These are phyloP conservation scores for Pseudogymnoascus sp. DNA, from an alignment of 2,329 filamentous ascomycete species.

Conservation along the genomic window DNA sequence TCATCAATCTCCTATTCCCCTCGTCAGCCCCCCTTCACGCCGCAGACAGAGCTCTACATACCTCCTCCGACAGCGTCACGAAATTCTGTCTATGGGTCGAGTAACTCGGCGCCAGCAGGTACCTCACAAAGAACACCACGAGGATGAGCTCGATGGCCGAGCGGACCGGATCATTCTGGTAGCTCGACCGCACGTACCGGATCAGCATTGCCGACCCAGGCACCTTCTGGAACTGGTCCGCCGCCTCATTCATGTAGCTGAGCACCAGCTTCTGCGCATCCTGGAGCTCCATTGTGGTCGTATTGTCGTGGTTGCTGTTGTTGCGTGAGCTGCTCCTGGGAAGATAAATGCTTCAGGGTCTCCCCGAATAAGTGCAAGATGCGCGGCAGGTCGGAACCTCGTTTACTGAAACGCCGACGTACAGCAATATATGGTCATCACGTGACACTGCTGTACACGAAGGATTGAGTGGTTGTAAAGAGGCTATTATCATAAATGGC, in stretches of 20 bases:
- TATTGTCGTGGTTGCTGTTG: background rate
- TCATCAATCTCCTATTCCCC: slow-evolving; percentile 75
- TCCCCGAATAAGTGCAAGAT: background rate
- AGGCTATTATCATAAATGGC: background rate
- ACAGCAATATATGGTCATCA: background rate
- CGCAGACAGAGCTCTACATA: slow-evolving; percentile 23
- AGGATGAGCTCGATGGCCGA: slow-evolving; percentile 89
- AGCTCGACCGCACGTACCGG: slow-evolving; percentile 92
- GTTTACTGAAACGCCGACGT: slow-evolving; percentile 1
- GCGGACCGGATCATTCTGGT: slow-evolving; percentile 92
- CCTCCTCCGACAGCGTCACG: slow-evolving; percentile 79
- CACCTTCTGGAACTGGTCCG: slow-evolving; percentile 72
- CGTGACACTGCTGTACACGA: background rate
- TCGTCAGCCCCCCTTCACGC: background rate
- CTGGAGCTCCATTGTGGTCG: slow-evolving; percentile 50
- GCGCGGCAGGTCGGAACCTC: slow-evolving; percentile 1
- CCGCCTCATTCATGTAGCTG: slow-evolving; percentile 43
- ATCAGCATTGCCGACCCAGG: slow-evolving; percentile 91
- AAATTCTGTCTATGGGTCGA: slow-evolving; percentile 84
- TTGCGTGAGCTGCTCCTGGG: slow-evolving; percentile 10
- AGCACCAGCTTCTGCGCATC: slow-evolving; percentile 48
- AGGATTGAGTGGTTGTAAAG: background rate
- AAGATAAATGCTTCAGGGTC: slow-evolving; percentile 1
- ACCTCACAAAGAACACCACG: slow-evolving; percentile 90
- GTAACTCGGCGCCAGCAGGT: slow-evolving; percentile 85